A percentile compares a stretch with the other conserved stretches of the same genome.
Conservation (phyloP, 148 eudicot species). For the Heliosperma pusillum region DNA sequence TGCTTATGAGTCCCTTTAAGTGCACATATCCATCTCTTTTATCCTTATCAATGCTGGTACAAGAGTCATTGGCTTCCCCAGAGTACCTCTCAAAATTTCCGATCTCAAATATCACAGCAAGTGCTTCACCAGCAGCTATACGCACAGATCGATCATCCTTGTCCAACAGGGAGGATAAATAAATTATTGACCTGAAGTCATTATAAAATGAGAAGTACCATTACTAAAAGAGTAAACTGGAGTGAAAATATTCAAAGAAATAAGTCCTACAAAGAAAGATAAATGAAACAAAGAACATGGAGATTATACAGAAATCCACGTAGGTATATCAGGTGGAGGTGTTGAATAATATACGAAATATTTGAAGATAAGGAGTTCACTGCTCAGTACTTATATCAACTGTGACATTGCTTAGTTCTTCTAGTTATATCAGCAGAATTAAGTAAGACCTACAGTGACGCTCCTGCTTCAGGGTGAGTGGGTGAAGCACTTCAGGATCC, state of each 20-base stretch:
- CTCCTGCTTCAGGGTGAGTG: too few relatives aligned
- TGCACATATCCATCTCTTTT: slow-evolving; percentile 31
- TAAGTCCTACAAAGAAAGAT: neutral
- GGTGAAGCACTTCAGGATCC: neutral
- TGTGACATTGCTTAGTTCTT: neutral
- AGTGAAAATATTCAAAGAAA: neutral
- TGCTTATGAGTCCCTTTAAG: slow-evolving; percentile 53
- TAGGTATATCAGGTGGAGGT: neutral
- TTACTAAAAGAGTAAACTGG: neutral
- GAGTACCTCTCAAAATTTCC: slow-evolving; percentile 62
- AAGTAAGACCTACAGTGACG: too few relatives aligned
- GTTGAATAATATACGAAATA: neutral
- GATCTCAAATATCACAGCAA: slow-evolving; percentile 71
- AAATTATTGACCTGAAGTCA: slow-evolving; percentile 61
- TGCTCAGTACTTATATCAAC: neutral
- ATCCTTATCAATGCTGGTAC: slow-evolving; percentile 34
- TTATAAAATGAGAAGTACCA: neutral
- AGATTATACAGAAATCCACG: neutral
- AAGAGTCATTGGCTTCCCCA: slow-evolving; percentile 34
- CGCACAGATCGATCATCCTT: slow-evolving; percentile 83
- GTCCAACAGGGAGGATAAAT: slow-evolving; percentile 61
- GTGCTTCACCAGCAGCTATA: slow-evolving; percentile 90
- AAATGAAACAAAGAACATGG: neutral
- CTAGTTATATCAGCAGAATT: neutral
- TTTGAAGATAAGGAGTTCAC: neutral